Evolutionary conservation across 2,329 filamentous ascomycete genomes (phyloP).

Genomic region (Alternaria arbusti): DNA sequence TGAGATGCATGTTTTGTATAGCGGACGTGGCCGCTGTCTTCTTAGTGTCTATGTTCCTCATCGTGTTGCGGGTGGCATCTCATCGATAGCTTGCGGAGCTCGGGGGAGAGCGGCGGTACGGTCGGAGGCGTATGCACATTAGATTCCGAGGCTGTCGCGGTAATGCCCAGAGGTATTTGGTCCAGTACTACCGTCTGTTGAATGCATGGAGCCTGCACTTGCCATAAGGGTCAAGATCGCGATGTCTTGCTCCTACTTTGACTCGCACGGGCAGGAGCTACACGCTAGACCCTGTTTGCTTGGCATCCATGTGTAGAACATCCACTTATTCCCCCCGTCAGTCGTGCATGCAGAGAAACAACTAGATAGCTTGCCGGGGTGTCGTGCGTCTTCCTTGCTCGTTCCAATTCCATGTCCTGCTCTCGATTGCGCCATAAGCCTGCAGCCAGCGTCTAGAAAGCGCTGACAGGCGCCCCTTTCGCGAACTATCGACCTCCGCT

Average conservation of each 20-base stretch:
- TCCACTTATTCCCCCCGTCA: conserved; percentile 29
- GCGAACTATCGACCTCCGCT: conserved; percentile 23
- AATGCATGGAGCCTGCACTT: not conserved
- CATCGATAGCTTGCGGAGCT: not conserved
- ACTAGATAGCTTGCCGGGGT: conserved; percentile 33
- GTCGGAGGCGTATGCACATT: not conserved
- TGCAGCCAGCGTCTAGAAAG: conserved; percentile 23
- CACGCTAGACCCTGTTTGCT: conserved; percentile 23
- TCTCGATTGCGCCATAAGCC: conserved; percentile 14
- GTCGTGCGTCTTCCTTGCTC: conserved; percentile 17
- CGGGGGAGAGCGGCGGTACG: not conserved
- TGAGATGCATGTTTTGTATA: too few species aligned
- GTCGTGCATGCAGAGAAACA: conserved; percentile 30
- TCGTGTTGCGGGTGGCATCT: not conserved
- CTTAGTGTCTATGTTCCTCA: too few species aligned
- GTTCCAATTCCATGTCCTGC: conserved; percentile 6
- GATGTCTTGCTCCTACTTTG: not conserved
- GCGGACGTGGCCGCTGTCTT: not conserved
- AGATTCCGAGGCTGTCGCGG: rapidly evolving
- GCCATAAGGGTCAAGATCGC: not conserved
- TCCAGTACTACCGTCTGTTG: too few species aligned
- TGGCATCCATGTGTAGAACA: conserved; percentile 24
- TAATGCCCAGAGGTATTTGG: too few species aligned
- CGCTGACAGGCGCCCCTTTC: conserved; percentile 29
- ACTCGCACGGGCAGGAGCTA: conserved; percentile 13